Base-by-base conservation (phyloP, 164 flowering plant genomes). In the Magnolia changhungtana region DNA sequence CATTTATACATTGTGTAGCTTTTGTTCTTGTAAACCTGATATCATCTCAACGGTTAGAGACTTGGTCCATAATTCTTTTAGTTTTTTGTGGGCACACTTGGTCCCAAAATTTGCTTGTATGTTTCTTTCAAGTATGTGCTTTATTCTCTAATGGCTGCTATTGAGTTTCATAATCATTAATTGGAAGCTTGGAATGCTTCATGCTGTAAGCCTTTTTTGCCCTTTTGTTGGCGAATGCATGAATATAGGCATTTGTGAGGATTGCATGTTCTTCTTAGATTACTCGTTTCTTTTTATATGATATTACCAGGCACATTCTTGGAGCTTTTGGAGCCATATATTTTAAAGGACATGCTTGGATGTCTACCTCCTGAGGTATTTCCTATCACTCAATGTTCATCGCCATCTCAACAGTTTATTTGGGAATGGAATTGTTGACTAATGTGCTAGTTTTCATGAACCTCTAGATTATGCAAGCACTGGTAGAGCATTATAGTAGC, bases 271-370 rank as follows among this genome's bases (percentile, higher is more conserved):
- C 29, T 67, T 7, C 59, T 8, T 63, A n/a, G 67, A 18, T n/a
- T 63, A 27, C 16, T 23, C 3, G 31, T 72, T 6, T 9, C 13
- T 19, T 61, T 8, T 63, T 19, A 11, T 63, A 59, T 73, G 63
- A 5, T 58, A 52, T 11, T 45, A 66, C 63, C 75, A 96, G 99
- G 94, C 73, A 91, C 98, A 79, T 96, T 96, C 81, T 84, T 96
- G 91, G 99, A 96, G 90, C 96, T 96, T 81, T 80, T 96, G 88
- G 99, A 96, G 86, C 99, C 98, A 71, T 96, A 96, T 74, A 92
- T 96, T 70, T 84, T 95, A 84, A 93, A 89, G 80, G 98, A 95
- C 81, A 92, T 93, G 98, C 97, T 96, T 73, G 98, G 99, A 75
- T 90, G 89, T 74, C 87, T 96, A 59, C 98, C 97, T 70, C 99